Conservation (phyloP, 768 basidiomycete species). For the Tulasnella sp. region DNA sequence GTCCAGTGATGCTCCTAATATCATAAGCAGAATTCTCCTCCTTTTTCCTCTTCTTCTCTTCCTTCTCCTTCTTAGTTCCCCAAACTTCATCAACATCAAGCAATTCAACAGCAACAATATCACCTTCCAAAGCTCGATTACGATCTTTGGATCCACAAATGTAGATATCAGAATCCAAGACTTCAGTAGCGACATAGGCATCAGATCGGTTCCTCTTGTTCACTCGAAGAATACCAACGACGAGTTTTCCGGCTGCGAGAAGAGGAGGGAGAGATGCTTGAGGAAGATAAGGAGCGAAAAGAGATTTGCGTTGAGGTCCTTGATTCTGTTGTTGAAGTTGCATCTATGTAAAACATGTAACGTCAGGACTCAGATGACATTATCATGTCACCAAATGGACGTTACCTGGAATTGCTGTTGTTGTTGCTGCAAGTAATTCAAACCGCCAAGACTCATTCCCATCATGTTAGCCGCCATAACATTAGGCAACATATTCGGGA, state of each 20-base stretch:
- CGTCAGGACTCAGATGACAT: no score
- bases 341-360: constrained; percentile 30
- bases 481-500: constrained; percentile 95
- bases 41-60: constrained; percentile 99
- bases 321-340: constrained; percentile 74
- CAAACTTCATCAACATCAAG: constrained; percentile 96
- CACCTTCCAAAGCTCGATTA: constrained; percentile 94
- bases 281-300: constrained; percentile 97
- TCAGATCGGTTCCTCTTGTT: constrained; percentile 98
- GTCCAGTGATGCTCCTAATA: constrained; percentile 51
- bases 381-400: neutral
- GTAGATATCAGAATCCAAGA: constrained; percentile 96
- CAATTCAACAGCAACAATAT: constrained; percentile 95
- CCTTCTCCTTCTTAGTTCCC: constrained; percentile 99
- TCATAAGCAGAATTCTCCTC: constrained; percentile 98
- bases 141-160: constrained; percentile 98
- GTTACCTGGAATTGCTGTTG: constrained; percentile 74
- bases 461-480: constrained; percentile 97
- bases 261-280: constrained; percentile 95
- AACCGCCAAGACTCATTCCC: constrained; percentile 73
- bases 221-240: constrained; percentile 91
- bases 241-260: constrained; percentile 90
- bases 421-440: constrained; percentile 81
- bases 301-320: constrained; percentile 91
- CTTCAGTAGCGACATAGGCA: constrained; percentile 96